Evolutionary conservation across 306 rosid genomes (phyloP).

Genomic region (Senna siamea): DNA sequence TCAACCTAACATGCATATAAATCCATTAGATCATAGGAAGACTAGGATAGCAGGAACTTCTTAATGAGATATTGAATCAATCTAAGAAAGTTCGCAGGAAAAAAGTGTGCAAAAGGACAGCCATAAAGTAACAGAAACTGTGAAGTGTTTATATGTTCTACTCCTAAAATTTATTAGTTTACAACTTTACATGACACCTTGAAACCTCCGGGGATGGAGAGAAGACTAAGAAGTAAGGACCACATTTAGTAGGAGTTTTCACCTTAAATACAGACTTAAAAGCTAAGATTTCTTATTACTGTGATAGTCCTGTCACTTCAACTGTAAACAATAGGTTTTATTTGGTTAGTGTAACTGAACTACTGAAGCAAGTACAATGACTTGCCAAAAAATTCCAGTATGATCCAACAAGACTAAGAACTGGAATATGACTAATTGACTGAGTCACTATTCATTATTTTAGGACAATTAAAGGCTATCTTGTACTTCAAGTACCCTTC

Average conservation of each 20-base stretch:
- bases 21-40: not conserved
- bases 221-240: not conserved
- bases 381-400: not conserved
- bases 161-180: not conserved
- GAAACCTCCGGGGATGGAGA: not conserved
- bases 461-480: not conserved
- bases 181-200: not conserved
- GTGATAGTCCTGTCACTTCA: not conserved
- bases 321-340: not conserved
- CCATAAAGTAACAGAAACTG: not conserved
- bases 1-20: not conserved
- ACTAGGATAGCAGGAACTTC: not conserved
- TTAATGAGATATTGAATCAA: not conserved
- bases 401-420: not conserved
- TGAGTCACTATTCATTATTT: not conserved
- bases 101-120: not conserved
- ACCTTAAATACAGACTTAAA: not conserved
- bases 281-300: not conserved
- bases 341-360: not conserved
- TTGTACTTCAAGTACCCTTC: not conserved
- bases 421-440: not conserved
- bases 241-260: not conserved
- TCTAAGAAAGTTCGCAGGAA: not conserved
- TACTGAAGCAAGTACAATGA: conserved; percentile 6
- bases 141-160: not conserved